Conservation (phyloP, 345 rosid genomes). For the Salix udensis region DNA sequence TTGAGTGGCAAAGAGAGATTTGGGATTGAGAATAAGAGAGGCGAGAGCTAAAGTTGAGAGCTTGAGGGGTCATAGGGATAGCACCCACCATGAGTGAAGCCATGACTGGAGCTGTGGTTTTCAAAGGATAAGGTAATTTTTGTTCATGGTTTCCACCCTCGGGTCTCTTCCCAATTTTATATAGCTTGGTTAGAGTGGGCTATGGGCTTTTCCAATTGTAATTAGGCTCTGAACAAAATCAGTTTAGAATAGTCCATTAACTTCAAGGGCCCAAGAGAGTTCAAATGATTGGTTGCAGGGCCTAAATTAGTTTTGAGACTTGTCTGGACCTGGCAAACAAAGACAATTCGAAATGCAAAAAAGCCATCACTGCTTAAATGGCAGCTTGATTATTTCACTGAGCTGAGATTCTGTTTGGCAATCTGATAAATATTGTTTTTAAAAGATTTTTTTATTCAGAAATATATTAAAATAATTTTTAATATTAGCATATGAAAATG, state of each 20-base stretch:
- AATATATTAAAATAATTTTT: too few relatives aligned
- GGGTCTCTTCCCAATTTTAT: background rate
- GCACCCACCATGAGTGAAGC: constrained; percentile 53
- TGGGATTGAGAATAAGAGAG: constrained; percentile 53
- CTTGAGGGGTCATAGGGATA: constrained; percentile 30
- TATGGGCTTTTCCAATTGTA: background rate
- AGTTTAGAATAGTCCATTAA: background rate
- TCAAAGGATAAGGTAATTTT: constrained; percentile 6
- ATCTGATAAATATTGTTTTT: too few relatives aligned
- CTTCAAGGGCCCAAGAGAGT: background rate
- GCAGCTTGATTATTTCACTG: background rate
- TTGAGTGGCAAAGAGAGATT: constrained; percentile 32
- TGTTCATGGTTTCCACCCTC: background rate
- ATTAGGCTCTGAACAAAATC: background rate
- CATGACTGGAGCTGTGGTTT: constrained; percentile 28
- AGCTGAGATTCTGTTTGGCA: too few relatives aligned
- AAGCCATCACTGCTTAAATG: background rate
- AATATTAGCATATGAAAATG: too few relatives aligned
- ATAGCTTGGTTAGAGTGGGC: background rate
- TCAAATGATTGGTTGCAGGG: background rate
- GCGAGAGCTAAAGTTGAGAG: constrained; percentile 17
- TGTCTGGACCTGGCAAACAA: background rate
- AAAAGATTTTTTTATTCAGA: too few relatives aligned
- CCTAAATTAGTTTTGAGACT: background rate
- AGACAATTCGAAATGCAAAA: background rate